Conservation (phyloP, 352 stramenopile species). For the Globisporangium radiosum region DNA sequence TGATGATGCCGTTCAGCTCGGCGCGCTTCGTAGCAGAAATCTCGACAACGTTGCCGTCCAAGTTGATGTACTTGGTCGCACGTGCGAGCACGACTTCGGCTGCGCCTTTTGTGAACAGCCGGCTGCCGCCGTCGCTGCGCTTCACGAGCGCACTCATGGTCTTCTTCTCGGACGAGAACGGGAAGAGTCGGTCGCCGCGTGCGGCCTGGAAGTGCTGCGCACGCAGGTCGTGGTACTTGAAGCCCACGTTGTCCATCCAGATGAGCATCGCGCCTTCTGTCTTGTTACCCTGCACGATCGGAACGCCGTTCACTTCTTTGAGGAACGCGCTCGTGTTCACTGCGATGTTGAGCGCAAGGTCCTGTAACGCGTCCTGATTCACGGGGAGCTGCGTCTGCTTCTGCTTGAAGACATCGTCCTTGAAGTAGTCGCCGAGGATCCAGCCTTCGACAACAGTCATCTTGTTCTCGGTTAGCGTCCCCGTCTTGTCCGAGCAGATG, state of each 20-base stretch:
- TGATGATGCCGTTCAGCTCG: constrained; percentile 71
- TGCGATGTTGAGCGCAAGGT: constrained; percentile 49
- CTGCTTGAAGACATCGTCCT: constrained; percentile 34
- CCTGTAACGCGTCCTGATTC: constrained; percentile 26
- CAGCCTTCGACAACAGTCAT: constrained; percentile 96
- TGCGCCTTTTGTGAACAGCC: constrained; percentile 71
- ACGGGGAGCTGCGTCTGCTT: constrained; percentile 27
- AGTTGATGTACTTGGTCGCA: constrained; percentile 64
- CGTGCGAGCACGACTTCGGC: constrained; percentile 63
- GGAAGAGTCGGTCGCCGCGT: constrained; percentile 59
- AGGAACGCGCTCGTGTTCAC: constrained; percentile 77
- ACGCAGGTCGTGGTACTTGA: constrained; percentile 57
- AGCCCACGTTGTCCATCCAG: constrained; percentile 47
- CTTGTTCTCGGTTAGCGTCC: constrained; percentile 96
- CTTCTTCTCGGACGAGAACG: constrained; percentile 82
- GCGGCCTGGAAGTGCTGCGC: constrained; percentile 40
- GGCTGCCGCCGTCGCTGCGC: constrained; percentile 21
- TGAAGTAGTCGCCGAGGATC: constrained; percentile 60
- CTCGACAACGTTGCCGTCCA: constrained; percentile 34
- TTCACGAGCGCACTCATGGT: constrained; percentile 68
- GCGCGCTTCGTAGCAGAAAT: constrained; percentile 49
- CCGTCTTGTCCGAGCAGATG: constrained; percentile 97
- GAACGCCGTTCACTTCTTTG: constrained; percentile 31
- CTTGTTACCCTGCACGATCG: constrained; percentile 68
- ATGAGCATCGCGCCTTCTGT: constrained; percentile 81